Evolutionary conservation across 108 stramenopile genomes (phyloP), one percentile per base, ranked within the genome.

Genomic region (Nitzschia inconspicua): DNA sequence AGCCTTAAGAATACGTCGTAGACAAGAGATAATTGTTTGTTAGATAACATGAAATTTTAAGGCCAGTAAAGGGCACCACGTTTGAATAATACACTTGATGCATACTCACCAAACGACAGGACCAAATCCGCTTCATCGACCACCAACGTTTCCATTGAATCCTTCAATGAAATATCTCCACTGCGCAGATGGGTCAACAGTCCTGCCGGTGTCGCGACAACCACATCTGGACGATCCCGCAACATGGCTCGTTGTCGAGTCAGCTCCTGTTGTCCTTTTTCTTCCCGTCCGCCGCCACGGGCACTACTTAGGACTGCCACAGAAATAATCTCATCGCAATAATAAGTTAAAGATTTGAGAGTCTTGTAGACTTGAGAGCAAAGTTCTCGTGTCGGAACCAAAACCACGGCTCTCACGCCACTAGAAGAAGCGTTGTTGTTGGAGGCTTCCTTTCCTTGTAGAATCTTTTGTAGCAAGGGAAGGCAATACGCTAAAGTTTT

Each of bases 41-140:
- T n/a, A n/a, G 22, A 36, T 18, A 16, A 3, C 10, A 60, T 22
- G 19, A 60, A 19, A 25, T 4, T 27, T 6, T 13, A 24, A 65
- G 2, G 44, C 41, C 22, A 55, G 46, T 20, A 29, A 29, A 13
- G 3, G 4, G 43, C 18, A 22, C 18, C 19, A 8, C 23, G 18
- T 22, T 22, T 25, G 26, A 19, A 9, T 13, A 39, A 13, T 13
- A 39, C 9, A 39, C 10, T 39, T 11, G 37, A 39, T 39, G 37
- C 37, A 39, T 37, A 40, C 57, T 41, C 29, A 68, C 77, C 84
- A 83, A 90, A 98, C 2, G 94, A 95, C 9, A 99, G 77, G 40
- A 99, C 94, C 48, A 98, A 79, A 77, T 99, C 98, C 16, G 98
- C 97, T 70, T 99, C 98, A 73, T 99, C 98, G 26, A 99, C 88